Evolutionary conservation across 176 grass and related monocot species (phyloP), one percentile per base, ranked within the genome.

Genomic region (Rhynchospora breviuscula): DNA sequence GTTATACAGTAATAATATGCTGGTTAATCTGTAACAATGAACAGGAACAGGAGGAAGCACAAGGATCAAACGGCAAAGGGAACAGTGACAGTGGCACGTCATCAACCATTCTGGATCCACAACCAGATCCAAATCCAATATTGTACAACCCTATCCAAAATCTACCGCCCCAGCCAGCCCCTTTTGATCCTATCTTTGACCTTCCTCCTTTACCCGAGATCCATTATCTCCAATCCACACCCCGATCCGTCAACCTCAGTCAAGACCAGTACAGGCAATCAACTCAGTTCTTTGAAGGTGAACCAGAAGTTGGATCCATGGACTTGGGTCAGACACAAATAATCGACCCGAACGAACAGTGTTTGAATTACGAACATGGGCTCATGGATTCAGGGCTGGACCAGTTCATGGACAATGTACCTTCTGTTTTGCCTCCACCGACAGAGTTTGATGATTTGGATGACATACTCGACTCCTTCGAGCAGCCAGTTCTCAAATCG

Each of bases 31-130:
- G 18, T 48, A 72, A 77, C 21, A 57, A 57, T 78, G 13, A 56
- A 78, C 73, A 18, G 71, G 73, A 33, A 57, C 51, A 78, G 51
- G 51, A 14, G 21, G 51, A 5, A 13, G 73, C 13, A 0, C 51
- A 57, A 57, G 73, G 51, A 78, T 78, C 73, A 33, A 78, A 56
- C 25, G 56, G 51, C 73, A 78, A 54, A 5, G 51, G 73, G 12
- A 57, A 78, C 26, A 78, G 73, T 6, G 29, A 17, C 49, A 56
- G 73, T 29, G 51, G 25, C 23, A 5, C 25, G 0, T 57, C 73
- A 78, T 78, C 73, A 33, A 51, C 13, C 14, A 33, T 78, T 57
- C 13, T 14, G 73, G 73, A 78, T 4, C 49, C 73, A 33, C 49
- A 78, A 78, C 51, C 23, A 14, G 51, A 78, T 78, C 46, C 31